A percentile compares a stretch with the other conserved stretches of the same genome.
Evolutionary conservation across 345 rosid species (phyloP).

Genomic region (Sonneratia caseolaris): DNA sequence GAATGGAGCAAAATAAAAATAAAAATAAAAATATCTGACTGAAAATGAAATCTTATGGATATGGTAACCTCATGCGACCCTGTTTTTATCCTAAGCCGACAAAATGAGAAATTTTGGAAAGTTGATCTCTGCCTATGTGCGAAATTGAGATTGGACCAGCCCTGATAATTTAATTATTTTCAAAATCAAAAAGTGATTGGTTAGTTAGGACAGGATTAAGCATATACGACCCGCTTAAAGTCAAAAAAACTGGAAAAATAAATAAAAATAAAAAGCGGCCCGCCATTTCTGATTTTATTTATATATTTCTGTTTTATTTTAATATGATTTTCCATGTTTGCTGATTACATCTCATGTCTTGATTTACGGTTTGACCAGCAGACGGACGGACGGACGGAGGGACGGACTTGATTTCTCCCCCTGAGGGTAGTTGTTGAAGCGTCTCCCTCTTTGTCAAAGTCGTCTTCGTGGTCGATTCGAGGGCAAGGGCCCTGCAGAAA

Average conservation of each 20-base stretch:
- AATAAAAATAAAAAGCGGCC: not conserved
- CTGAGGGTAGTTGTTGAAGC: too few relatives aligned
- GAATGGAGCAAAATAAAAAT: not conserved
- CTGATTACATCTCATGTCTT: not conserved
- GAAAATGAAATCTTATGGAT: not conserved
- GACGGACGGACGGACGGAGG: too few relatives aligned
- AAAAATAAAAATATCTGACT: not conserved
- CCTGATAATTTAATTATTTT: too few relatives aligned
- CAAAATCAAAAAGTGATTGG: too few relatives aligned
- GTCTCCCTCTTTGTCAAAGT: too few relatives aligned
- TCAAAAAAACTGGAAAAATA: too few relatives aligned
- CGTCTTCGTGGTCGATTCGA: too few relatives aligned
- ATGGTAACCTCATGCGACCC: not conserved
- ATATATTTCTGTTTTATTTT: not conserved
- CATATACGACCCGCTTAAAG: not conserved
- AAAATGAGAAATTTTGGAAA: too few relatives aligned
- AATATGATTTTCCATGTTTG: not conserved
- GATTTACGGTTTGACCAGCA: not conserved
- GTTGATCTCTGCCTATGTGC: not conserved
- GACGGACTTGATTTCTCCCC: not conserved
- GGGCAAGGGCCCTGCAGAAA: too few relatives aligned
- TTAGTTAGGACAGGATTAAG: not conserved
- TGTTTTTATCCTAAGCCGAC: too few relatives aligned
- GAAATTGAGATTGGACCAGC: too few relatives aligned
- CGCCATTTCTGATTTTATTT: constrained; percentile 1